These are phyloP conservation scores for Wickerhamiella azymoides DNA, from an alignment of 805 yeast genomes.

Conservation along the genomic window DNA sequence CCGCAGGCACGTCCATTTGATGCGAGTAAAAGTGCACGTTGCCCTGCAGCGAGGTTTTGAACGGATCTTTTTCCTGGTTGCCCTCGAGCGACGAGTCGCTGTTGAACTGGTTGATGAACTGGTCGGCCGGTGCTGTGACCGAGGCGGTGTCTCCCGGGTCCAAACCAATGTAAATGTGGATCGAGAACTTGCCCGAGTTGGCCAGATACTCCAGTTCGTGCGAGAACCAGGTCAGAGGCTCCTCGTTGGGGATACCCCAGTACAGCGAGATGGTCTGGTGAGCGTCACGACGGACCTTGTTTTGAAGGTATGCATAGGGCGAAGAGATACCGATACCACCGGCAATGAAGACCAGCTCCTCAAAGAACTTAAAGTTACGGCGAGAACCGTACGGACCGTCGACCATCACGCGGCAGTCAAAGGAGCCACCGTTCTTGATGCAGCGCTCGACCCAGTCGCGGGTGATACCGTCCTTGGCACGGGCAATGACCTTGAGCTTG, in stretches of 20 bases:
- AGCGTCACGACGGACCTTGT: conserved; percentile 9
- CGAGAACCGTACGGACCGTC: conserved; percentile 8
- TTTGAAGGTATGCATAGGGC: conserved; percentile 8
- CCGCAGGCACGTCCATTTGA: conserved; percentile 7
- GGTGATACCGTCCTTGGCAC: conserved; percentile 10
- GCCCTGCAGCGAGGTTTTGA: conserved; percentile 4
- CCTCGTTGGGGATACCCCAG: conserved; percentile 11
- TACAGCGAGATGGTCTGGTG: conserved; percentile 8
- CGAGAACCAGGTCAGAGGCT: conserved; percentile 10
- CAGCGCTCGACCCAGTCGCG: conserved; percentile 9
- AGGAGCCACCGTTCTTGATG: conserved; percentile 8
- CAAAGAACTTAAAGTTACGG: conserved; percentile 9
- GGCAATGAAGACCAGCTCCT: conserved; percentile 7
- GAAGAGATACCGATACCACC: conserved; percentile 10
- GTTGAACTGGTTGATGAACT: conserved; percentile 7
- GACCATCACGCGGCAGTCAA: conserved; percentile 6
- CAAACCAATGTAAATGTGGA: conserved; percentile 9
- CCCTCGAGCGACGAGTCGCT: conserved; percentile 2
- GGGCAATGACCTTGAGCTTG: conserved; percentile 7
- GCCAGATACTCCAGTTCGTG: conserved; percentile 8
- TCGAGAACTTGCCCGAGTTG: conserved; percentile 7
- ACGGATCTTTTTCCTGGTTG: conserved; percentile 6
- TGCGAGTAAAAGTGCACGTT: conserved; percentile 9
- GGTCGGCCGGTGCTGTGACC: conserved; percentile 5
- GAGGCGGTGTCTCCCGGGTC: conserved; percentile 8